Percentiles rank a stretch among this genome's conserved stretches.
These are phyloP conservation scores for Neofusicoccum ribis DNA, from an alignment of 2,329 filamentous ascomycete species.

Conservation along the genomic window DNA sequence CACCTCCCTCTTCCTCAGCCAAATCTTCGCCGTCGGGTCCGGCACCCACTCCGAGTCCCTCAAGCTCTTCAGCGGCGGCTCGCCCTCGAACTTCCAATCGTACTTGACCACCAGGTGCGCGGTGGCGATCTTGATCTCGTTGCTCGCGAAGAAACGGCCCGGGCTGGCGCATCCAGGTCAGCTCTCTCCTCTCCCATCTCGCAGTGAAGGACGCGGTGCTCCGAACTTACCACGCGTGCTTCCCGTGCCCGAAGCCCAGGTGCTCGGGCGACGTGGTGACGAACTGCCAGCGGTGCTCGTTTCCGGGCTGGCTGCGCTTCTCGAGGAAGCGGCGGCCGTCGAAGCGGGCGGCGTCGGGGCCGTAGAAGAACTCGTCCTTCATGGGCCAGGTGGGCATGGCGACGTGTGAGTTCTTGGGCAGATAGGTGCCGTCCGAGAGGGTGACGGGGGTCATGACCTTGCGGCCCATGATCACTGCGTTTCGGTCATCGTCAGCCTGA, in stretches of 20 bases:
- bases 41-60: not conserved
- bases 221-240: not conserved
- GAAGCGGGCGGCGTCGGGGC: not conserved
- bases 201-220: slow-evolving; percentile 27
- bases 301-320: not conserved
- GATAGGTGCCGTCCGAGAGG: slow-evolving; percentile 12
- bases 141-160: slow-evolving; percentile 35
- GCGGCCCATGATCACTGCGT: not conserved
- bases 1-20: not conserved
- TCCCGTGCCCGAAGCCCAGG: slow-evolving; percentile 25
- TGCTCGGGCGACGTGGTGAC: slow-evolving; percentile 10
- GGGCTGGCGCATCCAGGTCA: slow-evolving; percentile 32
- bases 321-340: slow-evolving; percentile 14
- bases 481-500: not conserved
- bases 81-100: slow-evolving; percentile 6
- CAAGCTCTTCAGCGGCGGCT: slow-evolving; percentile 3
- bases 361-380: not conserved
- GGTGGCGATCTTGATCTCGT: slow-evolving; percentile 37
- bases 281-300: slow-evolving; percentile 21
- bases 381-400: not conserved
- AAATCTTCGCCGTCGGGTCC: not conserved
- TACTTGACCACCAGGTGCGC: slow-evolving; percentile 19
- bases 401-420: not conserved
- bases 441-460: not conserved
- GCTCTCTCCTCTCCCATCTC: too few species aligned